Percentiles rank a stretch among this genome's conserved stretches.
Evolutionary conservation across 2,329 filamentous ascomycete species (phyloP).

Genomic region (Aspergillus sp.): DNA sequence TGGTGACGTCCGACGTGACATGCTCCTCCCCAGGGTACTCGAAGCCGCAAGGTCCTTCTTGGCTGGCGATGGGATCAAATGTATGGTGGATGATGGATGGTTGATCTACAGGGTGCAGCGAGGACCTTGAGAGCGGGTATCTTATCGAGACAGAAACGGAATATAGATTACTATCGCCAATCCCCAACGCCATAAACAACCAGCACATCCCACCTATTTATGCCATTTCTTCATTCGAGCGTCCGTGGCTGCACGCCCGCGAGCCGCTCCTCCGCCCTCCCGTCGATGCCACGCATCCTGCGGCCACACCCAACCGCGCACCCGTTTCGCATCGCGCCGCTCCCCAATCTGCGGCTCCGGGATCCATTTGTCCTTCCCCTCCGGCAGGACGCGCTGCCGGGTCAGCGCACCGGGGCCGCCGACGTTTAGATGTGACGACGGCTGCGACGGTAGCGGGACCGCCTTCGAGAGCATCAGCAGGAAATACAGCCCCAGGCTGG

Average conservation of each 20-base stretch:
- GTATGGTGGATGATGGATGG: background rate
- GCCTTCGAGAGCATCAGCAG: constrained; percentile 65
- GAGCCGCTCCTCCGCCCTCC: constrained; percentile 45
- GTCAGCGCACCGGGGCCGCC: constrained; percentile 59
- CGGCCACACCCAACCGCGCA: constrained; percentile 62
- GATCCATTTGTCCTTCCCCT: constrained; percentile 61
- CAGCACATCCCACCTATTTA: constrained; percentile 23
- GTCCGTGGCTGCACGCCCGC: constrained; percentile 19
- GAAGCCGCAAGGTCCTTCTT: constrained; percentile 28
- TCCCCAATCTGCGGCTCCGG: constrained; percentile 60
- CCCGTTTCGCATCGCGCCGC: constrained; percentile 59
- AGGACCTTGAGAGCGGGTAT: constrained; percentile 26
- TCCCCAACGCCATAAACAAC: background rate
- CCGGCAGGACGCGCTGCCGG: constrained; percentile 52
- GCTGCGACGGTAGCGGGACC: constrained; percentile 56
- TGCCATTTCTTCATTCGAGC: constrained; percentile 36
- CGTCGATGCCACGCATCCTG: constrained; percentile 59
- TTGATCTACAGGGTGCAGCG: constrained; percentile 6
- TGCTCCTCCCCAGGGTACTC: constrained; percentile 30
- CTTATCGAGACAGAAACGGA: background rate
- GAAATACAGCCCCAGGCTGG: constrained; percentile 61
- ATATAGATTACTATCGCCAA: background rate
- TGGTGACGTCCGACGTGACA: background rate
- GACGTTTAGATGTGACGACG: constrained; percentile 59
- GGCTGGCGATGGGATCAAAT: constrained; percentile 3